A percentile compares a stretch with the other conserved stretches of the same genome.
Evolutionary conservation across 495 filamentous ascomycete species (phyloP).

Genomic region (Xylaria telfairii): DNA sequence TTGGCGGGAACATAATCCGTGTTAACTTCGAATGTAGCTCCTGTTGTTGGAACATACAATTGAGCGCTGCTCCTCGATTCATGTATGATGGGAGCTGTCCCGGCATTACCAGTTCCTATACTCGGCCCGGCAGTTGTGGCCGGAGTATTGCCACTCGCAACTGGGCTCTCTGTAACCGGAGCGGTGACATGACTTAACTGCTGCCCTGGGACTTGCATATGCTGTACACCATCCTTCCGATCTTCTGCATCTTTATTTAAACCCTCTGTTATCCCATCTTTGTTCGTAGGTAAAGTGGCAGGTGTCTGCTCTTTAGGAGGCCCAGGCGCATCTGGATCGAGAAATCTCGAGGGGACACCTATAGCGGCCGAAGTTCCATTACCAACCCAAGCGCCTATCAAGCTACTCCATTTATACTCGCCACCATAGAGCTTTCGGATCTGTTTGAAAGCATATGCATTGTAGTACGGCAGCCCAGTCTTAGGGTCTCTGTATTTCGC

Average conservation of each 20-base stretch:
- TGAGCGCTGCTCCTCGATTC: background rate
- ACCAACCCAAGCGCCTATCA: conserved; percentile 80
- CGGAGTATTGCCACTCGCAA: background rate
- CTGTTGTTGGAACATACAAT: conserved; percentile 16
- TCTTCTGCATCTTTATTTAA: conserved; percentile 10
- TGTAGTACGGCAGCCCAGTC: conserved; percentile 78
- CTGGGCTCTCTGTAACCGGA: background rate
- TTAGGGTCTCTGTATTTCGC: conserved; percentile 78
- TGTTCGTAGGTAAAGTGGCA: conserved; percentile 14
- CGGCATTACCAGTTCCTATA: background rate
- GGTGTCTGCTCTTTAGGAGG: conserved; percentile 25
- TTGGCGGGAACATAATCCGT: background rate
- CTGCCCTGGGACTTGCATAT: background rate
- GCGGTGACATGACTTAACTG: background rate
- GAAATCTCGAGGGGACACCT: conserved; percentile 73
- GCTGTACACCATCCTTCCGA: background rate
- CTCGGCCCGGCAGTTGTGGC: background rate
- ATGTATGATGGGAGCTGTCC: background rate
- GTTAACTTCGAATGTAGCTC: conserved; percentile 18
- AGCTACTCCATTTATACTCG: conserved; percentile 74
- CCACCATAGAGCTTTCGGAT: conserved; percentile 68
- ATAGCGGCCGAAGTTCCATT: conserved; percentile 61
- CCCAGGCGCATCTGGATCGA: conserved; percentile 48
- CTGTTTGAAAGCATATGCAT: conserved; percentile 75
- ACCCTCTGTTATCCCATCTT: conserved; percentile 20